phyloP scores from a whole-genome alignment of 495 filamentous ascomycete genomes.

The Neohortaea acidophila region DNA sequence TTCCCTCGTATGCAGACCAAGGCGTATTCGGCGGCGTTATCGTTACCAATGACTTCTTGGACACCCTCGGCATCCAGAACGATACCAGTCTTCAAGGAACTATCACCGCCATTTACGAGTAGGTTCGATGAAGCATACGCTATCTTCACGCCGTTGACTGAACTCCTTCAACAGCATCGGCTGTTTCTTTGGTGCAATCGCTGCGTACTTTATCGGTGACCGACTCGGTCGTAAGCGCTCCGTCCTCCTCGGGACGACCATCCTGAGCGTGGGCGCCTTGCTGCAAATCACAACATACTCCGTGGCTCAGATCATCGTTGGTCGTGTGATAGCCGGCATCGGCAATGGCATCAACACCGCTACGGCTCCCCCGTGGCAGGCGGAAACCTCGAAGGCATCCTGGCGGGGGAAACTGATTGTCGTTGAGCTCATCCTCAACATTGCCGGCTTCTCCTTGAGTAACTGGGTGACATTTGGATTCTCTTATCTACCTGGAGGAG shows the following conservation, averaged over 20 bases:
- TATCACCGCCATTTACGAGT: constrained; percentile 17
- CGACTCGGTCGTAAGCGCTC: constrained; percentile 19
- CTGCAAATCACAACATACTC: constrained; percentile 47
- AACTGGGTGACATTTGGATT: constrained; percentile 48
- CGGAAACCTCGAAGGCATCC: constrained; percentile 42
- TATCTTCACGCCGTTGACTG: too few relatives aligned
- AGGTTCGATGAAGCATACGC: background rate
- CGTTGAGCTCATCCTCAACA: constrained; percentile 46
- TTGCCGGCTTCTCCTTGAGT: constrained; percentile 38
- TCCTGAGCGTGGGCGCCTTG: constrained; percentile 48
- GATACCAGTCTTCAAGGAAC: constrained; percentile 7
- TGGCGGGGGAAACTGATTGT: constrained; percentile 47
- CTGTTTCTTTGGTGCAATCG: constrained; percentile 20
- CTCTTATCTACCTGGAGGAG: constrained; percentile 30
- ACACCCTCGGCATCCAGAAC: constrained; percentile 13
- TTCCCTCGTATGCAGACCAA: constrained; percentile 19
- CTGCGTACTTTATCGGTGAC: constrained; percentile 11
- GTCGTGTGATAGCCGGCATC: constrained; percentile 33
- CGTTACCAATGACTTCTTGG: constrained; percentile 21
- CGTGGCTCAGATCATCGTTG: constrained; percentile 49
- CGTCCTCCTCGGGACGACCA: constrained; percentile 20
- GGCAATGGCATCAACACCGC: constrained; percentile 54
- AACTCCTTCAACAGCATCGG: too few relatives aligned
- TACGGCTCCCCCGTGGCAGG: constrained; percentile 50
- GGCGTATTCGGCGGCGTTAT: constrained; percentile 27